phyloP scores from a whole-genome alignment of 306 rosid species.

The Malus fusca region DNA sequence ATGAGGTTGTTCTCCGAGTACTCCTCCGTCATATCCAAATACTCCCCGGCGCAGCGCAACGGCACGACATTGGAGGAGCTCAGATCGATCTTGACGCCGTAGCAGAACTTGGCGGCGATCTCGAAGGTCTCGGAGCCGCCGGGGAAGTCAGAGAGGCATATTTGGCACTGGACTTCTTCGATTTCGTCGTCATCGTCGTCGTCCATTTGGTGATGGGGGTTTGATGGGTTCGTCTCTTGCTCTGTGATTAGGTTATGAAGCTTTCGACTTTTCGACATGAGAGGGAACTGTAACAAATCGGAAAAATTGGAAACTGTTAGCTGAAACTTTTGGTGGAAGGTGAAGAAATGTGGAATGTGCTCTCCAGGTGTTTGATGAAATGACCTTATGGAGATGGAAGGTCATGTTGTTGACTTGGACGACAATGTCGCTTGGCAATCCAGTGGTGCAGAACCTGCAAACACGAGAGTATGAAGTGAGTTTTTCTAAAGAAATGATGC shows the following conservation, averaged over 20 bases:
- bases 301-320: neutral
- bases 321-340: neutral
- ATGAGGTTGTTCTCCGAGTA: constrained; percentile 81
- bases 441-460: constrained; percentile 90
- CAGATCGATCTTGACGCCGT: constrained; percentile 81
- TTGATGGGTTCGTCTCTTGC: constrained; percentile 48
- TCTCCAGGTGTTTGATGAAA: neutral
- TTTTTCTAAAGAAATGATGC: neutral
- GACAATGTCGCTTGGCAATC: constrained; percentile 92
- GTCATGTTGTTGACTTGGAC: constrained; percentile 80
- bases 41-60: constrained; percentile 94
- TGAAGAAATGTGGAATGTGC: neutral
- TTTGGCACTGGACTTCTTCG: constrained; percentile 62
- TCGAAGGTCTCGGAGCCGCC: constrained; percentile 86
- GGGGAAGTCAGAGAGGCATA: constrained; percentile 59
- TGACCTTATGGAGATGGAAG: constrained; percentile 94
- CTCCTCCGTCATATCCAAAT: constrained; percentile 84
- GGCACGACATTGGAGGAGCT: constrained; percentile 68
- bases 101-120: constrained; percentile 86
- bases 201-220: neutral
- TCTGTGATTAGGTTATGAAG: constrained; percentile 60
- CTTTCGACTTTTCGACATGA: constrained; percentile 77
- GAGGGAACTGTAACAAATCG: constrained; percentile 64
- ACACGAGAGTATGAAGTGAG: neutral
- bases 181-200: constrained; percentile 31